Evolutionary conservation across 2,329 filamentous ascomycete genomes (phyloP).

Genomic region (Sporothrix schenckii): DNA sequence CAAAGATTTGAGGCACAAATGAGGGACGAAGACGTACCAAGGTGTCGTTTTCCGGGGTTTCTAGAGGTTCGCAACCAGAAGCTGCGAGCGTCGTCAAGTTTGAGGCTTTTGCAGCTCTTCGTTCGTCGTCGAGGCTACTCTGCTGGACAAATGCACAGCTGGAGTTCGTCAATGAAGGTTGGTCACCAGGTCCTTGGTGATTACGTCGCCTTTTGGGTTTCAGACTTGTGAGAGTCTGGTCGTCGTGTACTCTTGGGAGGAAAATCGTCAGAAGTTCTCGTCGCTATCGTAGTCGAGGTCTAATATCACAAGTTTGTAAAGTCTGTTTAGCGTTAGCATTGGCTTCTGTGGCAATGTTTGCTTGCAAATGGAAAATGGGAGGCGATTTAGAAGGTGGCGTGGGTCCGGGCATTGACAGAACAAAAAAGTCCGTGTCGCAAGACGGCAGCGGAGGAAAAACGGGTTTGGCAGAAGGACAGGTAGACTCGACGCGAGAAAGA

Average conservation of each 20-base stretch:
- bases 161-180: conserved; percentile 15
- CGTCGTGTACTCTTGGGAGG: conserved; percentile 17
- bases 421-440: conserved; percentile 22
- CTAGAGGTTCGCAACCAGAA: conserved; percentile 32
- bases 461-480: not conserved
- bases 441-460: not conserved
- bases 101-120: not conserved
- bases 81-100: conserved; percentile 35
- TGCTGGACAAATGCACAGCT: conserved; percentile 12
- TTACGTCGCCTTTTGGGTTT: conserved; percentile 14
- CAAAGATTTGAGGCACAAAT: not conserved
- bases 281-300: conserved; percentile 6
- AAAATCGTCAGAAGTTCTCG: conserved; percentile 4
- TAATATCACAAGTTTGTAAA: not conserved
- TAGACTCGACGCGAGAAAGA: not conserved
- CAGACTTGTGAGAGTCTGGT: conserved; percentile 8
- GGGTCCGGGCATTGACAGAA: not conserved
- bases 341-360: not conserved
- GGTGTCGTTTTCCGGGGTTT: not conserved
- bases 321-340: conserved; percentile 9
- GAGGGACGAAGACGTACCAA: conserved; percentile 12
- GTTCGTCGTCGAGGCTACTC: conserved; percentile 23
- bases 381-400: conserved; percentile 2
- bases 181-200: conserved; percentile 1
- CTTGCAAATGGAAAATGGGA: not conserved